phyloP scores from a whole-genome alignment of 306 rosid genomes.

The Quercus parvula region DNA sequence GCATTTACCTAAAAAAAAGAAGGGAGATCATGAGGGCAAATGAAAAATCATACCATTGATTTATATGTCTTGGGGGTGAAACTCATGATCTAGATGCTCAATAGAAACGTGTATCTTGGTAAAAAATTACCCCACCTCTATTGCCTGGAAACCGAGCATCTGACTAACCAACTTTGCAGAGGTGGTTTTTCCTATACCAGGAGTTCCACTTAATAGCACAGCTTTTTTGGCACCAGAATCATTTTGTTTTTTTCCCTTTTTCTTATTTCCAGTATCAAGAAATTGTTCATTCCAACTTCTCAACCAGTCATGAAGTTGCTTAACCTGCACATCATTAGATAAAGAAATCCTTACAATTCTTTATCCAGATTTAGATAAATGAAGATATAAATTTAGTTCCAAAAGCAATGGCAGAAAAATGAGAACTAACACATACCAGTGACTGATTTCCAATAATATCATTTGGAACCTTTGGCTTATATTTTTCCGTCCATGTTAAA shows the following conservation, averaged over 20 bases:
- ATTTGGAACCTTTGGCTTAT: slow-evolving; percentile 68
- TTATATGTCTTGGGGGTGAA: not conserved
- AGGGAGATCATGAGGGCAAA: slow-evolving; percentile 11
- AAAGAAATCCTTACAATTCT: slow-evolving; percentile 25
- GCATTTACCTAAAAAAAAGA: slow-evolving; percentile 79
- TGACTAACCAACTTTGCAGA: slow-evolving; percentile 90
- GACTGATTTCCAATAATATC: slow-evolving; percentile 91
- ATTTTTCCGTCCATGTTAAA: slow-evolving; percentile 80
- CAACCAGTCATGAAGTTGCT: slow-evolving; percentile 90
- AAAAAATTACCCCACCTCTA: slow-evolving; percentile 64
- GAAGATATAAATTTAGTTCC: not conserved
- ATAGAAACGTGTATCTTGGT: not conserved
- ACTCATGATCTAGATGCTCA: not conserved
- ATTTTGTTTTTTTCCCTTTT: slow-evolving; percentile 53
- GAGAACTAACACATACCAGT: slow-evolving; percentile 54
- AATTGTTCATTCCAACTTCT: slow-evolving; percentile 77
- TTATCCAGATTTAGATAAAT: slow-evolving; percentile 15
- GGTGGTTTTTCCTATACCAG: slow-evolving; percentile 98
- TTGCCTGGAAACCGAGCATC: slow-evolving; percentile 82
- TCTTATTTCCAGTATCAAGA: slow-evolving; percentile 58
- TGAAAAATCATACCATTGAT: not conserved
- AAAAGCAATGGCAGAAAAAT: slow-evolving; percentile 12
- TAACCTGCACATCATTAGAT: slow-evolving; percentile 55
- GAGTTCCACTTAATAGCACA: slow-evolving; percentile 84
- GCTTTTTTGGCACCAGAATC: slow-evolving; percentile 72